Evolutionary conservation across 2,329 filamentous ascomycete species (phyloP), one percentile per base, ranked within the genome.

Genomic region (Arthrobotrys entomopaga): DNA sequence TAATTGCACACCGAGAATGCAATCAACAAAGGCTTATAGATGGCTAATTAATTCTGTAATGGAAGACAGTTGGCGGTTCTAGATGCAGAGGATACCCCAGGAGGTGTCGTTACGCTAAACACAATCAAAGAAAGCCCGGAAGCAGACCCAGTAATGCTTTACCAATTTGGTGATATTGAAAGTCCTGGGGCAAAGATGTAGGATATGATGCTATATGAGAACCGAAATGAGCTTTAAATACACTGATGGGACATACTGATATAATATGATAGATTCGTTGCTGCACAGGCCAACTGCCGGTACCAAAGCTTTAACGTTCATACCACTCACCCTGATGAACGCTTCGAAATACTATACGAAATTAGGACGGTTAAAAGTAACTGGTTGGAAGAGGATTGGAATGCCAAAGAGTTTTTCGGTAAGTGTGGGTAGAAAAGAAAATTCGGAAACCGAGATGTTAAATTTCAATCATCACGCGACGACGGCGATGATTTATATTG

Each of bases 271-370:
- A 71, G 66, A 19, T 71, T 71, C 24, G 48, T 29, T 11, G 43
- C 38, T 4, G 7, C 65, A 5, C 52, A 64, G 19, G n/a, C 6
- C 19, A 71, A 60, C 22, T 71, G 66, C 22, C 16, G 59, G 11
- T 59, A 50, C 13, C 34, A 50, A 26, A 71, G 66, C 15, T 71
- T 71, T n/a, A 65, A 60, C 24, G 38, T 34, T 2, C 43, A 59
- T 4, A 19, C 15, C 3, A 40, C 49, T 5, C 49, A 59, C 7
- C 52, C 66, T 1, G 66, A 60, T 60, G 26, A 34, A 22, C 24
- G 66, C n/a, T 71, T 71, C 24, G 53, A 53, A 7, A 46, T 60
- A 16, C 5, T 65, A 10, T 71, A 46, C 24, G 58, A 71, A 26
- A 13, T 71, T 2, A 65, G 58, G 24, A 64, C 53, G 5, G 6